These are phyloP conservation scores for Kwoniella shandongensis DNA, from an alignment of 768 basidiomycete genomes.

Conservation along the genomic window DNA sequence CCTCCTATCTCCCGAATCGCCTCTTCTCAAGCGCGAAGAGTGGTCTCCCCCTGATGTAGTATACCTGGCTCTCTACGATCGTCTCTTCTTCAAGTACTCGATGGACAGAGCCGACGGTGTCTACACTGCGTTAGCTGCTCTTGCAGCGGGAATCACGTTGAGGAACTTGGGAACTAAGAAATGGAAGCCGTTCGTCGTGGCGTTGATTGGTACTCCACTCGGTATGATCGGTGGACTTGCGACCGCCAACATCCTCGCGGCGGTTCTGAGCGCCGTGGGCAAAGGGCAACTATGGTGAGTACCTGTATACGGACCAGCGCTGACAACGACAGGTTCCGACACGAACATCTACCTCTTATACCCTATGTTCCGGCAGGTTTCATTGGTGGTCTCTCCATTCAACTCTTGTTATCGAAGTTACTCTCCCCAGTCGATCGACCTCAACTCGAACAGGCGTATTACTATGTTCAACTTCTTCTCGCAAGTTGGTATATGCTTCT, in stretches of 20 bases:
- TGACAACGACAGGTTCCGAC: constrained; percentile 61
- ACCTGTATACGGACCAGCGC: neutral
- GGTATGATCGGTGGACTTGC: constrained; percentile 63
- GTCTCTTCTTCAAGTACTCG: constrained; percentile 68
- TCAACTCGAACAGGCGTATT: constrained; percentile 63
- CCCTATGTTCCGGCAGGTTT: constrained; percentile 76
- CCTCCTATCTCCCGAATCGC: constrained; percentile 65
- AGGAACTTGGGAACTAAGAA: constrained; percentile 29
- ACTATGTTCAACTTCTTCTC: constrained; percentile 63
- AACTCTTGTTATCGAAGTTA: constrained; percentile 54
- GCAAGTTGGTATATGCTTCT: constrained; percentile 62
- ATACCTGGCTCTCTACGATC: constrained; percentile 71
- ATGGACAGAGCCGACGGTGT: constrained; percentile 68
- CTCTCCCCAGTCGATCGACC: constrained; percentile 58
- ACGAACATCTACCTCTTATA: constrained; percentile 64
- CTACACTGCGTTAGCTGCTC: constrained; percentile 58
- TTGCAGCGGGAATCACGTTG: constrained; percentile 57
- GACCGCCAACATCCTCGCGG: constrained; percentile 69
- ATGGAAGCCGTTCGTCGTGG: constrained; percentile 53
- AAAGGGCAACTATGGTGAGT: constrained; percentile 72
- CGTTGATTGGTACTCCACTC: constrained; percentile 58
- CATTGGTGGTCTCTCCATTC: constrained; percentile 68
- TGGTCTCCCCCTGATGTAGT: constrained; percentile 66
- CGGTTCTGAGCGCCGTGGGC: constrained; percentile 66
- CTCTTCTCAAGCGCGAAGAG: constrained; percentile 47